Evolutionary conservation across 345 rosid species (phyloP).

Genomic region (Raphanus sativus): DNA sequence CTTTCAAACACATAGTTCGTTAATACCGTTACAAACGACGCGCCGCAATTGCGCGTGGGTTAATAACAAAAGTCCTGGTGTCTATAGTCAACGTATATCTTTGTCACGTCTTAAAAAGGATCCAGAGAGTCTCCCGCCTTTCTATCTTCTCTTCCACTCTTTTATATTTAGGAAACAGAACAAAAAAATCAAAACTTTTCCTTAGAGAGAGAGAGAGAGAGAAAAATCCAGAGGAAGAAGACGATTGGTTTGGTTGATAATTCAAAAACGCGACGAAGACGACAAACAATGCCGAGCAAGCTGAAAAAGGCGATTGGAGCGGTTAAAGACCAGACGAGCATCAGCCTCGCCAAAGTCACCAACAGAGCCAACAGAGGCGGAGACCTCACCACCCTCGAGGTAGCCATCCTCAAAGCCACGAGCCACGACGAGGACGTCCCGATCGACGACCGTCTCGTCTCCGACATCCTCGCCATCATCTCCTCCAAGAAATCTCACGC

Average conservation of each 20-base stretch:
- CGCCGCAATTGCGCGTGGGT: neutral
- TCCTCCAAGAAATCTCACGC: conserved; percentile 58
- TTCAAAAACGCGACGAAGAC: neutral
- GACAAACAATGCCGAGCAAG: conserved; percentile 71
- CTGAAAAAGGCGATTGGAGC: conserved; percentile 83
- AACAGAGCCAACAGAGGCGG: conserved; percentile 29
- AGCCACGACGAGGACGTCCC: conserved; percentile 69
- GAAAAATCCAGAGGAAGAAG: neutral
- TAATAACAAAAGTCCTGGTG: neutral
- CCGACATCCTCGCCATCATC: conserved; percentile 52
- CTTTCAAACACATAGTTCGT: neutral
- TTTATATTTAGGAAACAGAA: conserved; percentile 2
- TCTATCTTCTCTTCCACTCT: conserved; percentile 8
- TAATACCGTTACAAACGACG: neutral
- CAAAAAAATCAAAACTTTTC: neutral
- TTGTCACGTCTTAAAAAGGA: conserved; percentile 7
- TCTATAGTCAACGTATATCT: conserved; percentile 16
- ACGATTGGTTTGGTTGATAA: neutral
- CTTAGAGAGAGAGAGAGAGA: neutral
- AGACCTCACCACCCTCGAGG: conserved; percentile 51
- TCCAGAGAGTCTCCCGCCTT: conserved; percentile 19
- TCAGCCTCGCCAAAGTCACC: conserved; percentile 77
- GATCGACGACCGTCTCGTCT: conserved; percentile 58
- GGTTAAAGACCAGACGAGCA: conserved; percentile 92
- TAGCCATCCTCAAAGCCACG: conserved; percentile 71